Conservation (phyloP, 305 asterid species). For the Rubia balearica region DNA sequence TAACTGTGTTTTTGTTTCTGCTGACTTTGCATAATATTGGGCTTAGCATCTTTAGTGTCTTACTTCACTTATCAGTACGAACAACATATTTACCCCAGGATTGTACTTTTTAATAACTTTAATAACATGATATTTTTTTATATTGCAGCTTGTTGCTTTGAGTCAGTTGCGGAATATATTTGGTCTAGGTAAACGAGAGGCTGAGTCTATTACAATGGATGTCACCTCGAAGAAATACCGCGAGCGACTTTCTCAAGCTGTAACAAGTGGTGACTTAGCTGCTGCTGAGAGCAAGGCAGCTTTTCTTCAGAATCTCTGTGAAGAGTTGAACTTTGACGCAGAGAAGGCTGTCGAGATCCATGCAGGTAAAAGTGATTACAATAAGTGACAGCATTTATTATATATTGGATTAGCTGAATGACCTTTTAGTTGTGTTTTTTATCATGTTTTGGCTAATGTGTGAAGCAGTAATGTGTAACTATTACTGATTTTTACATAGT, state of each 20-base stretch:
- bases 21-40: not conserved
- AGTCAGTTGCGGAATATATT: conserved; percentile 82
- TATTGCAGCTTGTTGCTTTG: conserved; percentile 68
- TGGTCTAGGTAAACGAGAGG: conserved; percentile 87
- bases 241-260: conserved; percentile 86
- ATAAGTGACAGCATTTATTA: not conserved
- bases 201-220: conserved; percentile 74
- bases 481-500: not conserved
- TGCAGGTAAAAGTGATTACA: conserved; percentile 48
- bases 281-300: conserved; percentile 91
- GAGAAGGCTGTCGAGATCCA: conserved; percentile 87
- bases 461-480: not conserved
- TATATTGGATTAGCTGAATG: not conserved
- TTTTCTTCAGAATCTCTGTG: conserved; percentile 87
- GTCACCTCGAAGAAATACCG: conserved; percentile 79
- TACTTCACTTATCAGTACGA: not conserved
- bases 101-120: not conserved
- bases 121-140: conserved; percentile 9
- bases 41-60: not conserved
- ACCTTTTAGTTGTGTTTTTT: not conserved
- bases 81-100: not conserved
- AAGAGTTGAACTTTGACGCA: conserved; percentile 86
- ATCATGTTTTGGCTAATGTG: not conserved
- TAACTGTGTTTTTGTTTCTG: not conserved
- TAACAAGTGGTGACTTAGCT: conserved; percentile 67